A percentile compares a stretch with the other conserved stretches of the same genome.
phyloP scores from a whole-genome alignment of 1,284 basidiomycete genomes.

The Pseudozyma pruni region DNA sequence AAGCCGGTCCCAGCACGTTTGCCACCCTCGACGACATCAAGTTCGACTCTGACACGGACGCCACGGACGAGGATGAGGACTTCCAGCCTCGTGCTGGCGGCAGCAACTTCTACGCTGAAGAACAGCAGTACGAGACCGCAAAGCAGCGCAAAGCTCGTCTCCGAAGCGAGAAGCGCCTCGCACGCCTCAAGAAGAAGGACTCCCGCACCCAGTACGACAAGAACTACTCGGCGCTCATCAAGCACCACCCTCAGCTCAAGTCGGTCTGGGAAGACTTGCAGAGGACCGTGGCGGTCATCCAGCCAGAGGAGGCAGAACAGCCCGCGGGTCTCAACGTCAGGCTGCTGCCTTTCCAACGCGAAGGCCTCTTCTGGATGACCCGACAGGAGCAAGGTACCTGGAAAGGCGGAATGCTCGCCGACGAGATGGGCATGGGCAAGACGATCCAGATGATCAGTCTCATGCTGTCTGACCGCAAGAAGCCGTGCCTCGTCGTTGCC shows the following conservation, averaged over 20 bases:
- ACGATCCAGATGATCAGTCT: conserved; percentile 97
- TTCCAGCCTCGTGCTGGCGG: conserved; percentile 7
- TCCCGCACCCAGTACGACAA: conserved; percentile 38
- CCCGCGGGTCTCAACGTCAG: conserved; percentile 76
- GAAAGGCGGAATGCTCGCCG: conserved; percentile 92
- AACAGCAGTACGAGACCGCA: conserved; percentile 54
- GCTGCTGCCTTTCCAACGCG: conserved; percentile 80
- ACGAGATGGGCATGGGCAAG: conserved; percentile 94
- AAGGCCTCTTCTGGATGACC: conserved; percentile 95
- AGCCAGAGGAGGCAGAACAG: conserved; percentile 75
- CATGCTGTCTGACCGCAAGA: conserved; percentile 80
- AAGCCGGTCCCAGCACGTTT: conserved; percentile 33
- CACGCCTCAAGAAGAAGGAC: conserved; percentile 41
- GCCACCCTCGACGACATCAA: conserved; percentile 19
- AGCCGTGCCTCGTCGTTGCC: conserved; percentile 90
- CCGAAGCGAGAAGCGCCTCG: conserved; percentile 38
- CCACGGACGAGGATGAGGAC: conserved; percentile 36
- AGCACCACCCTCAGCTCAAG: conserved; percentile 76
- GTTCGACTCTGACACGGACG: conserved; percentile 21
- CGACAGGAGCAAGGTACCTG: conserved; percentile 89
- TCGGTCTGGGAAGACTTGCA: conserved; percentile 90
- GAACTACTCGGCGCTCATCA: conserved; percentile 22
- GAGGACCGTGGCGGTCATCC: conserved; percentile 66
- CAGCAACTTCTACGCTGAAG: conserved; percentile 43
- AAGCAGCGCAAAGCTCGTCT: conserved; percentile 54